Percentiles rank a stretch among this genome's conserved stretches.
Evolutionary conservation across 345 rosid genomes (phyloP).

Genomic region (Syzygium jambos): DNA sequence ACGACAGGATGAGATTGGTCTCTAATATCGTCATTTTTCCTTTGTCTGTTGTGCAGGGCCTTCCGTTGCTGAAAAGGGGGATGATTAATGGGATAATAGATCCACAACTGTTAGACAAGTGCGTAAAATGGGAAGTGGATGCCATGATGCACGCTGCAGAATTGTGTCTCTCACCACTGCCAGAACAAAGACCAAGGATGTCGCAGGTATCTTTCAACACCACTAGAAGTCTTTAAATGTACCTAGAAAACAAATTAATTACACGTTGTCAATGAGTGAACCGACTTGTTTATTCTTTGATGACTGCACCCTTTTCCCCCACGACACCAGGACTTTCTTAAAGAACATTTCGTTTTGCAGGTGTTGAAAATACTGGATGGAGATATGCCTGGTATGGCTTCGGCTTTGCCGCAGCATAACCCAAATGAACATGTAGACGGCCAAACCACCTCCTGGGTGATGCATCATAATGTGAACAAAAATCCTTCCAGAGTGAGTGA

Average conservation of each 20-base stretch:
- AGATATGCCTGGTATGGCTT: slow-evolving; percentile 5
- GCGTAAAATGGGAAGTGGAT: slow-evolving; percentile 17
- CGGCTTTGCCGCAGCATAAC: background rate
- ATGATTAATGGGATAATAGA: slow-evolving; percentile 19
- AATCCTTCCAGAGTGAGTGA: background rate
- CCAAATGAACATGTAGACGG: slow-evolving; percentile 1
- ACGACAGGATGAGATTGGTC: background rate
- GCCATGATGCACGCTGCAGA: slow-evolving; percentile 29
- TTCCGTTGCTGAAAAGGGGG: slow-evolving; percentile 14
- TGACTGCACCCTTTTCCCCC: background rate
- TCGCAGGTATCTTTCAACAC: slow-evolving; percentile 16
- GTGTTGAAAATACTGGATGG: slow-evolving; percentile 29
- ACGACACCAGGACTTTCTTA: background rate
- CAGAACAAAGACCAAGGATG: slow-evolving; percentile 30
- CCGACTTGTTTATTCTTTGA: background rate
- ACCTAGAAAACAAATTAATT: background rate
- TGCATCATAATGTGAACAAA: background rate
- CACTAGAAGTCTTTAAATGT: background rate
- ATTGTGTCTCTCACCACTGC: slow-evolving; percentile 20
- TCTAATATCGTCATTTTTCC: background rate
- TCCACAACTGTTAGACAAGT: slow-evolving; percentile 11
- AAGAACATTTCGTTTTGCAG: slow-evolving; percentile 5
- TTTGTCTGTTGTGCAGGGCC: slow-evolving; percentile 16
- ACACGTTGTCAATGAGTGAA: background rate
- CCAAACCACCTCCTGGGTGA: background rate